phyloP scores from a whole-genome alignment of 345 rosid genomes.

The Eucalyptus sp. region DNA sequence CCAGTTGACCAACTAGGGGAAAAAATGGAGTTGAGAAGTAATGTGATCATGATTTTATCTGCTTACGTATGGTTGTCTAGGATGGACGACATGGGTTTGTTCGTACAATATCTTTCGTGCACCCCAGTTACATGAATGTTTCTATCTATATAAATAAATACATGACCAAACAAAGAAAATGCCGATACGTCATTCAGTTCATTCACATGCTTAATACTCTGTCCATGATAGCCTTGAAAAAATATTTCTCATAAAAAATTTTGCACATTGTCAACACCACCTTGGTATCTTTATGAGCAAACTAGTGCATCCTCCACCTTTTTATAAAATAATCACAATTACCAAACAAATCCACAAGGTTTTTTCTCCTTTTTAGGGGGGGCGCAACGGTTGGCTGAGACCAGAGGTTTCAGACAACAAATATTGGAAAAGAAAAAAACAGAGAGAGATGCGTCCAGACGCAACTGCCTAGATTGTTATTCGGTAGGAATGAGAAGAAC shows the following conservation, averaged over 20 bases:
- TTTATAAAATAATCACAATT: not conserved
- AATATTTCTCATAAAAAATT: not conserved
- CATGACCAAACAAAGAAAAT: not conserved
- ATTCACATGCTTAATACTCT: not conserved
- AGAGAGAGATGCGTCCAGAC: not conserved
- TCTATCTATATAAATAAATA: not conserved
- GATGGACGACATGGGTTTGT: not conserved
- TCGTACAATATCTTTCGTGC: not conserved
- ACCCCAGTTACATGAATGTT: not conserved
- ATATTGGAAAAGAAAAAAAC: slow-evolving; percentile 11
- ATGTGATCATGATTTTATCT: not conserved
- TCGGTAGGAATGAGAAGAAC: slow-evolving; percentile 4
- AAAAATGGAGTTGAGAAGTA: not conserved
- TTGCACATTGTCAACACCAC: not conserved
- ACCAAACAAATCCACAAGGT: not conserved
- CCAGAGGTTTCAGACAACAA: not conserved
- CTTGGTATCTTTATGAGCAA: not conserved
- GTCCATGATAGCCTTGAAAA: not conserved
- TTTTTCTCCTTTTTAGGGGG: not conserved
- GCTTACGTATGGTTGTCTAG: not conserved
- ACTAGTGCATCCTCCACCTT: not conserved
- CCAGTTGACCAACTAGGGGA: not conserved
- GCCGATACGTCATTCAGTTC: not conserved
- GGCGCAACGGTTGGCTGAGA: not conserved
- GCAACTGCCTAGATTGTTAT: slow-evolving; percentile 17